phyloP scores from a whole-genome alignment of 306 rosid genomes.

The Nissolia schottii region DNA sequence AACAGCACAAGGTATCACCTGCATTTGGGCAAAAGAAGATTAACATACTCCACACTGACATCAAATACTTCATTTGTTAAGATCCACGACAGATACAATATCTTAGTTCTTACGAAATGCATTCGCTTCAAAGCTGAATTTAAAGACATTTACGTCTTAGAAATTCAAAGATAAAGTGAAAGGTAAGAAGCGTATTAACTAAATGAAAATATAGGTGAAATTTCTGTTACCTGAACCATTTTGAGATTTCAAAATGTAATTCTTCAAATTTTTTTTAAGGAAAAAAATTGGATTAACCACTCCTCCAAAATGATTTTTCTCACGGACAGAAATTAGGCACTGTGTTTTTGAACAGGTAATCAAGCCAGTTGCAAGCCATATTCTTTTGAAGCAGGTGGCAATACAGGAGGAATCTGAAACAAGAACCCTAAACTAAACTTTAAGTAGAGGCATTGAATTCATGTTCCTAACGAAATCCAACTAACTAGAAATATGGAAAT shows the following conservation, averaged over 20 bases:
- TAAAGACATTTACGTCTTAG: neutral
- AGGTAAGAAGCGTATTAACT: neutral
- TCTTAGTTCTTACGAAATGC: neutral
- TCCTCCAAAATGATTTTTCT: neutral
- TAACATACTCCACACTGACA: constrained; percentile 5
- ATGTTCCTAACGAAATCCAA: neutral
- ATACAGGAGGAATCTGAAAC: neutral
- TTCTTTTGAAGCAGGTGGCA: neutral
- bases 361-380: neutral
- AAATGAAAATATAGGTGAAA: neutral
- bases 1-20: constrained; percentile 61
- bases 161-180: neutral
- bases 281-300: neutral
- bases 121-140: neutral
- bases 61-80: neutral
- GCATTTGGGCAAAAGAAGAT: constrained; percentile 20
- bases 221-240: neutral
- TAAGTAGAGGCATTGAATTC: neutral
- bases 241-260: constrained; percentile 1
- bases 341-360: constrained; percentile 8
- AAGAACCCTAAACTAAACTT: neutral
- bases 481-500: neutral
- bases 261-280: neutral
- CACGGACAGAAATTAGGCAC: neutral
- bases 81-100: neutral